Evolutionary conservation across 257 asterid species (phyloP), one percentile per base, ranked within the genome.

Genomic region (Przewalskia tangutica): DNA sequence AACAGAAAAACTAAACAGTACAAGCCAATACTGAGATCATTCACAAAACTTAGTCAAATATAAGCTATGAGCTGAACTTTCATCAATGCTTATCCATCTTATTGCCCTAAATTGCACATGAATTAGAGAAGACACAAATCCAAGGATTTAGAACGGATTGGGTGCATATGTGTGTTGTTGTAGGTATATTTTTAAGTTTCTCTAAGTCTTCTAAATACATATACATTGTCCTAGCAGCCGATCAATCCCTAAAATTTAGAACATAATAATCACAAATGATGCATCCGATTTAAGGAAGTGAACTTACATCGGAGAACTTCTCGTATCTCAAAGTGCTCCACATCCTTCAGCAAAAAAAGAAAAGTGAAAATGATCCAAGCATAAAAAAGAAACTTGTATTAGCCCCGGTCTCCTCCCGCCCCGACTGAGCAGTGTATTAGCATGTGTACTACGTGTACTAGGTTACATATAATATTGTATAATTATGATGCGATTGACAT

Each of bases 231-330:
- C 12, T 9, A 64, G 40, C 8, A 23, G 75, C 51, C 44, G 42
- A 63, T 63, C 32, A 32, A 63, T 32, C 70, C 10, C n/a, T 63
- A 63, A 16, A 63, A 27, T 63, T 63, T 14, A 10, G 27, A 11
- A 51, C 56, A 12, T 12, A 51, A 11, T 12, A 51, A 59, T 59
- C 36, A 8, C 65, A 20, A 58, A 59, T 59, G 8, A 59, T 3
- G 13, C 65, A n/a, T n/a, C n/a, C n/a, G n/a, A n/a, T n/a, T n/a
- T 0, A 42, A 20, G 18, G 58, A 71, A 71, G n/a, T 18, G 59
- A 82, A 90, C 98, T 89, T 85, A 96, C 99, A 94, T 85, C 97
- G 96, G 38, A 96, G 95, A 82, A 94, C 98, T 90, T 96, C 98
- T n/a, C 99, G 94, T 68, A 93, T 91, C 95, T 96, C 94, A 77